Conservation (phyloP, 2,329 filamentous ascomycete species). For the Magnaporthiopsis poae region DNA sequence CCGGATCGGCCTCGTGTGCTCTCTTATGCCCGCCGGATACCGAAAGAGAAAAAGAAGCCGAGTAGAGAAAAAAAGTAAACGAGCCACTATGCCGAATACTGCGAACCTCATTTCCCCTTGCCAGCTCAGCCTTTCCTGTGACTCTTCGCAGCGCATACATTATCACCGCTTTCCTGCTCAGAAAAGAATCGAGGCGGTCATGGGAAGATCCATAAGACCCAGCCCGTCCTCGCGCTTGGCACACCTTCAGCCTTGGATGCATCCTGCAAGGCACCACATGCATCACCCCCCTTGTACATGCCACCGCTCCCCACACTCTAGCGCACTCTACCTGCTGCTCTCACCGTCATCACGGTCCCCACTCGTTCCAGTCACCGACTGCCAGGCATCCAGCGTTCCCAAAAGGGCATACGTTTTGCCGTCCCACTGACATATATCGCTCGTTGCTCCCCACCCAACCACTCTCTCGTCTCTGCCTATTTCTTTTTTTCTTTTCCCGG, state of each 20-base stretch:
- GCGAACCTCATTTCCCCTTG: neutral
- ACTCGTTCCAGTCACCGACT: neutral
- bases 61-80: neutral
- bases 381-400: neutral
- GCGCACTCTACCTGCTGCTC: neutral
- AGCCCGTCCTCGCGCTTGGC: neutral
- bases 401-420: neutral
- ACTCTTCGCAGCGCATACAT: neutral
- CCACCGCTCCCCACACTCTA: neutral
- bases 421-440: neutral
- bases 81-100: neutral
- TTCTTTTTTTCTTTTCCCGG: neutral
- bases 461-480: neutral
- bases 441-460: neutral
- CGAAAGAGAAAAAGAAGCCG: neutral
- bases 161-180: neutral
- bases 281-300: neutral
- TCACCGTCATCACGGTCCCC: neutral
- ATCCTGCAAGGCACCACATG: constrained; percentile 2
- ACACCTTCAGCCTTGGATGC: neutral
- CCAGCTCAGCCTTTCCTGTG: neutral
- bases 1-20: neutral
- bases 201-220: neutral
- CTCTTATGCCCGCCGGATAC: neutral
- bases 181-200: neutral